Percentiles rank a stretch among this genome's conserved stretches.
phyloP scores from a whole-genome alignment of 75 land plant species.

The Pseudotsuga menziesii region DNA sequence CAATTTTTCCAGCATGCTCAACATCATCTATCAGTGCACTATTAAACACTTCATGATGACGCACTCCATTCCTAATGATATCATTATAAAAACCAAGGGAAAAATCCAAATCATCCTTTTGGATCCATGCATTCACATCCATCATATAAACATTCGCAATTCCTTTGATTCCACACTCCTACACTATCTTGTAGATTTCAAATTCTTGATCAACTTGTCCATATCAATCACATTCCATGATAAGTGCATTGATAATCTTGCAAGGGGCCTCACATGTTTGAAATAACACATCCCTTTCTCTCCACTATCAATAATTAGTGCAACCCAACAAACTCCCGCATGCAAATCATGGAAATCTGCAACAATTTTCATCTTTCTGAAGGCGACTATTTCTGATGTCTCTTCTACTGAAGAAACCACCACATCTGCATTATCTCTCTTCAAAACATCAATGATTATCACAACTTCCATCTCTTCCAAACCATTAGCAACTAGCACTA shows the following conservation, averaged over 20 bases:
- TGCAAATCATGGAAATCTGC: too few species aligned
- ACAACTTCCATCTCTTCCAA: slow-evolving; percentile 98
- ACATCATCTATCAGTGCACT: too few species aligned
- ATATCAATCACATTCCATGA: slow-evolving; percentile 91
- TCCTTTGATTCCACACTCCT: slow-evolving; percentile 62
- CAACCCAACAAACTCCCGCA: too few species aligned
- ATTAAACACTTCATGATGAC: slow-evolving; percentile 96
- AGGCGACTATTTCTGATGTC: slow-evolving; percentile 70
- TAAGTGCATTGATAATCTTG: slow-evolving; percentile 92
- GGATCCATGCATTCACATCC: slow-evolving; percentile 84
- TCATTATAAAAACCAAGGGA: slow-evolving; percentile 68
- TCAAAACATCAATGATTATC: slow-evolving; percentile 80
- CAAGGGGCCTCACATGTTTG: too few species aligned
- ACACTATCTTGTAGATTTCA: slow-evolving; percentile 82
- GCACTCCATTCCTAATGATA: slow-evolving; percentile 59
- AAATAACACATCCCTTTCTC: too few species aligned
- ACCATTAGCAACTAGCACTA: slow-evolving; percentile 93
- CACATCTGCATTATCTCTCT: slow-evolving; percentile 71
- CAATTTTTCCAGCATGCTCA: too few species aligned
- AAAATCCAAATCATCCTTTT: slow-evolving; percentile 63
- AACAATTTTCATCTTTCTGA: slow-evolving; percentile 82
- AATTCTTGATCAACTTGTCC: slow-evolving; percentile 91
- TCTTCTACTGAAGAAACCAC: slow-evolving; percentile 86
- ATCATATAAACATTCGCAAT: slow-evolving; percentile 82
- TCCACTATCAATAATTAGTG: too few species aligned